Evolutionary conservation across 2,329 filamentous ascomycete species (phyloP).

Genomic region (Aspergillus sp.): DNA sequence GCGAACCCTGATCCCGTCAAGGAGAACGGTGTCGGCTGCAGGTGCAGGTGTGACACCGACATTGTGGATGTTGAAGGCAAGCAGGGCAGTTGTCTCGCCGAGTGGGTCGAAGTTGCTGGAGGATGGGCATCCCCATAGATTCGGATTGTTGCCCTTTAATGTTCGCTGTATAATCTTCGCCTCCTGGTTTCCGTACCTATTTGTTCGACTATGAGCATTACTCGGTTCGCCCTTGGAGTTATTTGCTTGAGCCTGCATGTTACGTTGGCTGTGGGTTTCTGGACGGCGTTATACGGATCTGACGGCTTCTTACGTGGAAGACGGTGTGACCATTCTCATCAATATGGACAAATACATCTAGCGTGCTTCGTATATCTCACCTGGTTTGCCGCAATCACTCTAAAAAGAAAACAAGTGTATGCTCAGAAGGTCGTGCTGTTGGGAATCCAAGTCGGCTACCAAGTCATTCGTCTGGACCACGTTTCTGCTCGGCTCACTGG

Average conservation of each 20-base stretch:
- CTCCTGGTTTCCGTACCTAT: constrained; percentile 32
- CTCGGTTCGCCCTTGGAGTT: constrained; percentile 36
- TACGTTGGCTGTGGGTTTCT: constrained; percentile 36
- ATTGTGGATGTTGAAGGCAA: constrained; percentile 98
- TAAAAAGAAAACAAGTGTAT: constrained; percentile 10
- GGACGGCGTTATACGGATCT: constrained; percentile 44
- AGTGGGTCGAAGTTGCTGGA: constrained; percentile 97
- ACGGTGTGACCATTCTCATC: constrained; percentile 38
- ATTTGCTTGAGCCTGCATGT: constrained; percentile 37
- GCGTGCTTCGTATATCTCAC: constrained; percentile 35
- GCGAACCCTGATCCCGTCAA: constrained; percentile 81
- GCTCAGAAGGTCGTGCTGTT: neutral
- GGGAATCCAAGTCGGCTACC: neutral
- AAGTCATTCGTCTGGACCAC: neutral
- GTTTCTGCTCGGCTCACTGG: neutral
- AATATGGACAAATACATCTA: constrained; percentile 42
- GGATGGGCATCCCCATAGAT: constrained; percentile 73
- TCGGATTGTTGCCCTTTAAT: constrained; percentile 18
- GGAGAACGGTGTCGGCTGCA: constrained; percentile 95
- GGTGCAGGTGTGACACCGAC: constrained; percentile 95
- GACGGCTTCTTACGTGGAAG: constrained; percentile 37
- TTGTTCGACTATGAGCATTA: constrained; percentile 38
- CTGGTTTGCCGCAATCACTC: constrained; percentile 29
- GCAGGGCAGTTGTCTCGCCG: constrained; percentile 87
- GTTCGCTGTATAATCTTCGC: constrained; percentile 35